A percentile compares a stretch with the other conserved stretches of the same genome.
These are phyloP conservation scores for Camellia lanceoleosa DNA, from an alignment of 148 eudicot species.

Conservation along the genomic window DNA sequence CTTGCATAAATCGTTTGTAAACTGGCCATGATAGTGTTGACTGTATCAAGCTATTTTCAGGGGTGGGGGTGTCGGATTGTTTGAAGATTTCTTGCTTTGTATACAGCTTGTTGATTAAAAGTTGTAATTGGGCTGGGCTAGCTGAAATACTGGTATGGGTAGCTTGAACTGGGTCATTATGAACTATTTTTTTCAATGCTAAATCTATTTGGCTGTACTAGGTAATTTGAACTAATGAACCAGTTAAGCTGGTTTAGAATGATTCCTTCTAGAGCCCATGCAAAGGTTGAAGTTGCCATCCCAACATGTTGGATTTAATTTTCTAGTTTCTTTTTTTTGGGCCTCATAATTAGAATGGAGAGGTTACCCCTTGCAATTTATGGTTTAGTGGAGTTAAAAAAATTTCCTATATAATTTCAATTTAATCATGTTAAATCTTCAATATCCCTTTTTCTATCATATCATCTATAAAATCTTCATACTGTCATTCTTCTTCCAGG, in stretches of 20 bases:
- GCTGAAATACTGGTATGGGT: neutral
- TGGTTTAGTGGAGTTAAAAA: neutral
- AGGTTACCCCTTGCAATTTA: neutral
- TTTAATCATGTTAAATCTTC: neutral
- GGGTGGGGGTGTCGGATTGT: too few relatives aligned
- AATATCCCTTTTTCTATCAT: neutral
- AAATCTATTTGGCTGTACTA: neutral
- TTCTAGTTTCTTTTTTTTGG: neutral
- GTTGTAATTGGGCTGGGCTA: neutral
- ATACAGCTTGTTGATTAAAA: too few relatives aligned
- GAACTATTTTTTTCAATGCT: neutral
- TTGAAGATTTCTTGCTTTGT: neutral
- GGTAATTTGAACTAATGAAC: neutral
- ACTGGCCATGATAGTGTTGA: neutral
- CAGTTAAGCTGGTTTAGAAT: neutral
- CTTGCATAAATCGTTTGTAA: neutral
- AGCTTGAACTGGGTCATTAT: neutral
- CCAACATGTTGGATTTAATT: neutral
- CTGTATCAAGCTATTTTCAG: neutral
- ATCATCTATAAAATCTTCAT: neutral
- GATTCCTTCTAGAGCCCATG: neutral
- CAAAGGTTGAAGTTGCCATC: neutral
- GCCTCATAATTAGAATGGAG: neutral
- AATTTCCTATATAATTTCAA: neutral
- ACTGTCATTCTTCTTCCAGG: slow-evolving; percentile 39